Conservation (phyloP, 208 protist genomes). For the Sergeia podlipaevii region DNA sequence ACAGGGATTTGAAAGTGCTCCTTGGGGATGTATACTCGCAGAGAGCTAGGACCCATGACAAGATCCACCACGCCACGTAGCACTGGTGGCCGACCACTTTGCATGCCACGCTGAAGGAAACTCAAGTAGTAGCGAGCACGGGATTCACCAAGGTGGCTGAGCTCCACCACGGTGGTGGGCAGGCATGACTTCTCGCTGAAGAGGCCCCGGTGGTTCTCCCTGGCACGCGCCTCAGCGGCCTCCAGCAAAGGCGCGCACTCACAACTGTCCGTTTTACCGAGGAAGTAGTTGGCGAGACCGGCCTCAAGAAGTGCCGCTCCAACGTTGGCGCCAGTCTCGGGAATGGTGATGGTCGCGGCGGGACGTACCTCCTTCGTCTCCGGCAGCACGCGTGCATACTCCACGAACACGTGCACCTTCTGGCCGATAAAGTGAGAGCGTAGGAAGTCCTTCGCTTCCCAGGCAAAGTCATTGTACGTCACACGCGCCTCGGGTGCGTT, state of each 20-base stretch:
- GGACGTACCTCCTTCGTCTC: slow-evolving; percentile 82
- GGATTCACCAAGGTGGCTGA: slow-evolving; percentile 76
- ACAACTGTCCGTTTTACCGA: slow-evolving; percentile 74
- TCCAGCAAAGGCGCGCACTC: slow-evolving; percentile 52
- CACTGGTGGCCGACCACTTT: slow-evolving; percentile 66
- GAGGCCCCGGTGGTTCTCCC: slow-evolving; percentile 34
- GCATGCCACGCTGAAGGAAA: slow-evolving; percentile 89
- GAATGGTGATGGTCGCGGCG: slow-evolving; percentile 46
- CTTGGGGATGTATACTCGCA: slow-evolving; percentile 86
- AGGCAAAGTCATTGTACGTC: slow-evolving; percentile 85
- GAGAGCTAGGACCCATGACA: slow-evolving; percentile 72
- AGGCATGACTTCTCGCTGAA: slow-evolving; percentile 27
- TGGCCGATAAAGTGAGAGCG: slow-evolving; percentile 75
- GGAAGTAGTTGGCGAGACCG: slow-evolving; percentile 78
- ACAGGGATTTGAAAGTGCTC: slow-evolving; percentile 87
- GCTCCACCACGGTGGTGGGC: slow-evolving; percentile 68
- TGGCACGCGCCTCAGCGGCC: slow-evolving; percentile 55
- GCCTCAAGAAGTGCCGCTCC: slow-evolving; percentile 66
- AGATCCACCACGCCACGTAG: slow-evolving; percentile 76
- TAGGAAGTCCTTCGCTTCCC: slow-evolving; percentile 86
- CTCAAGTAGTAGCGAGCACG: slow-evolving; percentile 83
- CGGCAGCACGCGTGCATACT: slow-evolving; percentile 78
- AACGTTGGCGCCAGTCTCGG: slow-evolving; percentile 67
- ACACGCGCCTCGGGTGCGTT: slow-evolving; percentile 74
- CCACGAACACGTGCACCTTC: slow-evolving; percentile 67